Conservation (phyloP, 2,329 filamentous ascomycete genomes). For the Huntiella decipiens region DNA sequence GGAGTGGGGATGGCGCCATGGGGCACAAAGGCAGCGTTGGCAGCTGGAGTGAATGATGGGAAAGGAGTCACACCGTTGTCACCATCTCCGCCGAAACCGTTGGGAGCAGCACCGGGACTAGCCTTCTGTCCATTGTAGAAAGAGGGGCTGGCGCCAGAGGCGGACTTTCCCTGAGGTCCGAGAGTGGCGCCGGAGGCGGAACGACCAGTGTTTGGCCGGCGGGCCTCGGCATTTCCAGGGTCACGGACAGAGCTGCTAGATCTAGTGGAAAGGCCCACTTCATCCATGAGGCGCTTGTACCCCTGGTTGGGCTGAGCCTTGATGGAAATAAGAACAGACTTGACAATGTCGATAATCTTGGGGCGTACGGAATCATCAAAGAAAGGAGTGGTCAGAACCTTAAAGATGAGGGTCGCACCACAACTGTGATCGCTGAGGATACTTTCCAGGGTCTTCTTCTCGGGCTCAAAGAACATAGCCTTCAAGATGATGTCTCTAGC, state of each 20-base stretch:
- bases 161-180: constrained; percentile 15
- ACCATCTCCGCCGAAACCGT: constrained; percentile 24
- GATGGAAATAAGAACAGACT: constrained; percentile 69
- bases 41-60: constrained; percentile 30
- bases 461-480: constrained; percentile 78
- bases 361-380: constrained; percentile 79
- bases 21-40: constrained; percentile 29
- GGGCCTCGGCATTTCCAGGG: constrained; percentile 26
- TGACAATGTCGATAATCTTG: constrained; percentile 82
- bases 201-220: constrained; percentile 39
- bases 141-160: constrained; percentile 20
- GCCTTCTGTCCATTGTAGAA: constrained; percentile 33
- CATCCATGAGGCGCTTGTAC: constrained; percentile 97
- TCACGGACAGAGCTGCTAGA: constrained; percentile 25
- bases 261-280: constrained; percentile 70
- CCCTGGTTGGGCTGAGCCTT: constrained; percentile 89
- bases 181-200: constrained; percentile 24
- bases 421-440: constrained; percentile 84
- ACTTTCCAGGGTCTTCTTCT: constrained; percentile 71
- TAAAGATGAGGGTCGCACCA: constrained; percentile 92
- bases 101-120: constrained; percentile 14
- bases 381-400: constrained; percentile 92
- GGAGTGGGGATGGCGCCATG: constrained; percentile 24
- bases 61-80: constrained; percentile 26
- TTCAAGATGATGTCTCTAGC: constrained; percentile 78